Evolutionary conservation across 345 rosid species (phyloP).

Genomic region (Hibiscus tridactylites): DNA sequence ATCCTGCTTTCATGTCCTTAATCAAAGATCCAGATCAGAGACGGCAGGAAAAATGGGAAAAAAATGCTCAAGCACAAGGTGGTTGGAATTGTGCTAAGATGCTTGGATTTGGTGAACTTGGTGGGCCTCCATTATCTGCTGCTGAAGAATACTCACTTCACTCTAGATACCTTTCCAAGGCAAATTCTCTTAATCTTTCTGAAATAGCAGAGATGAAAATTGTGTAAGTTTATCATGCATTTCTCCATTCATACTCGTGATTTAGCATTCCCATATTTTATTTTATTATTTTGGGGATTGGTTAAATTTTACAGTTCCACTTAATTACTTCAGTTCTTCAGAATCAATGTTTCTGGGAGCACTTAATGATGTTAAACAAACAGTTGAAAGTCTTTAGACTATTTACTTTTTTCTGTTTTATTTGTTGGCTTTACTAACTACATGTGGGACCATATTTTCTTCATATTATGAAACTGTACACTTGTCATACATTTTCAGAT

Average conservation of each 20-base stretch:
- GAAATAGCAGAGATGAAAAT: slow-evolving; percentile 97
- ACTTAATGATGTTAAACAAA: background rate
- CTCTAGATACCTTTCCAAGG: slow-evolving; percentile 91
- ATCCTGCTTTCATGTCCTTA: slow-evolving; percentile 95
- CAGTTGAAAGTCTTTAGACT: background rate
- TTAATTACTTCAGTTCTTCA: background rate
- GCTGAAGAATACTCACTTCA: slow-evolving; percentile 95
- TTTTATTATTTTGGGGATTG: background rate
- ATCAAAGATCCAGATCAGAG: slow-evolving; percentile 95
- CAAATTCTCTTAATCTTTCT: slow-evolving; percentile 81
- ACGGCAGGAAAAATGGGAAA: slow-evolving; percentile 92
- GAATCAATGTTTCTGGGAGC: background rate
- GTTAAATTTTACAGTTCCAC: background rate
- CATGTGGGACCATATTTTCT: background rate
- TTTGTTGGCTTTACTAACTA: slow-evolving; percentile 3
- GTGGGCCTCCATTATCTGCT: slow-evolving; percentile 66
- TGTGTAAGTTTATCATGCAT: slow-evolving; percentile 44
- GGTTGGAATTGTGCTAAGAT: slow-evolving; percentile 80
- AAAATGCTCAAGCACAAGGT: slow-evolving; percentile 64
- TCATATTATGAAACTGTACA: background rate
- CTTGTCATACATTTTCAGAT: slow-evolving; percentile 4
- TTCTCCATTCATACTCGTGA: background rate
- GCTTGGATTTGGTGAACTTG: slow-evolving; percentile 89
- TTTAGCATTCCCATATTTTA: background rate
- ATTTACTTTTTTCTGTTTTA: background rate